Evolutionary conservation across 805 yeast species (phyloP).

Genomic region (Metschnikowia orientalis): DNA sequence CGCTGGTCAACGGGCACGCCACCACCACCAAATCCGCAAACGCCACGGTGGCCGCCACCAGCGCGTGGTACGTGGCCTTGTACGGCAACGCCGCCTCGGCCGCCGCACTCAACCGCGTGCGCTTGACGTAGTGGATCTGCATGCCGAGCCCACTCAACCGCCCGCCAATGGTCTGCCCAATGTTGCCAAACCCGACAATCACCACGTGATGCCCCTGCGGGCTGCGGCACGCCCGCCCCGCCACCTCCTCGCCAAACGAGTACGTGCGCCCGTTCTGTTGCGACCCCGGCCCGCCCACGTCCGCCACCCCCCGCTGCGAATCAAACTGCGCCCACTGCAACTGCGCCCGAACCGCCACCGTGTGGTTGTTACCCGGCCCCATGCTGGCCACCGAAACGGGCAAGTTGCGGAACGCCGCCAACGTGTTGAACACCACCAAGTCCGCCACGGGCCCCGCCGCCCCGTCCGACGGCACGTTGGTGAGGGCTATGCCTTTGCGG

Average conservation of each 20-base stretch:
- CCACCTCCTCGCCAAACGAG: conserved; percentile 42
- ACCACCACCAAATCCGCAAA: conserved; percentile 58
- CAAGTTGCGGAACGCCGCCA: conserved; percentile 58
- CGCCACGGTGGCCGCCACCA: conserved; percentile 29
- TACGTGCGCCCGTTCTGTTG: too few relatives aligned
- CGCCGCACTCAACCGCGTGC: conserved; percentile 37
- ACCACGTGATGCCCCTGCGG: conserved; percentile 58
- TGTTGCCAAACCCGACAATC: conserved; percentile 71
- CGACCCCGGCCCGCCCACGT: conserved; percentile 5
- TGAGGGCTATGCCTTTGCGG: conserved; percentile 44
- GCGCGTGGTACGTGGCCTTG: conserved; percentile 37
- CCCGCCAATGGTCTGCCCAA: conserved; percentile 61
- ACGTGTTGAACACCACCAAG: conserved; percentile 53
- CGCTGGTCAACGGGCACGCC: conserved; percentile 61
- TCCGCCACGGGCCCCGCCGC: conserved; percentile 73
- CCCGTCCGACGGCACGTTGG: conserved; percentile 54
- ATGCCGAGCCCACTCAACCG: conserved; percentile 58
- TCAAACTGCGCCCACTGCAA: conserved; percentile 34
- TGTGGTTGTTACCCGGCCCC: conserved; percentile 33
- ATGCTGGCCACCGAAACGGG: conserved; percentile 43
- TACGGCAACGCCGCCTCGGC: conserved; percentile 40
- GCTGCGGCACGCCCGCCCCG: conserved; percentile 41
- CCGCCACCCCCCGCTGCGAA: conserved; percentile 30
- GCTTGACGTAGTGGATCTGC: conserved; percentile 58
- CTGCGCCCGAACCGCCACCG: conserved; percentile 42